phyloP scores from a whole-genome alignment of 1,284 basidiomycete genomes.

The Irpex sp. region DNA sequence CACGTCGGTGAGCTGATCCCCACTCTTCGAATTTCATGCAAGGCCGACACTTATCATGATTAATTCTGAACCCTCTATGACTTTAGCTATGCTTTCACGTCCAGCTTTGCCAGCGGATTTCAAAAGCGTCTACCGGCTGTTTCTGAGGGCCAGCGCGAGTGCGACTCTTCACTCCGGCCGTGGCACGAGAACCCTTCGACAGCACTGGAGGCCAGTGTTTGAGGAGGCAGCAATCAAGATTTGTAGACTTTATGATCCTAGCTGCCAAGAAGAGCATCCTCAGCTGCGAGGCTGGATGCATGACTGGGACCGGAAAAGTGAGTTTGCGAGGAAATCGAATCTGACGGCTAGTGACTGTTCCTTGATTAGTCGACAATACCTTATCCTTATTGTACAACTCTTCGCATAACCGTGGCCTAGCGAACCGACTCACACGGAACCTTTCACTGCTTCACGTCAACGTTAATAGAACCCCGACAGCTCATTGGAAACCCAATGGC shows the following conservation, averaged over 20 bases:
- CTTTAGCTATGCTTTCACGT: neutral
- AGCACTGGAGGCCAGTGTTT: conserved; percentile 55
- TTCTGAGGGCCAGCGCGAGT: conserved; percentile 50
- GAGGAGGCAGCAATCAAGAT: conserved; percentile 46
- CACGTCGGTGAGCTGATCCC: no score
- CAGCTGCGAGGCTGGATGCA: conserved; percentile 39
- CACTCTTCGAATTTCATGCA: no score
- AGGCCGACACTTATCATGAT: no score
- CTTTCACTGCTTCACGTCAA: neutral
- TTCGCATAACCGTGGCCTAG: conserved; percentile 52
- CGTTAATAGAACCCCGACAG: neutral
- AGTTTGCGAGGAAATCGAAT: conserved; percentile 8
- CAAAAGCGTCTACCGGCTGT: conserved; percentile 59
- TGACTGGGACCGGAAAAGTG: conserved; percentile 41
- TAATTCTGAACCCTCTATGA: neutral
- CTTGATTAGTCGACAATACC: conserved; percentile 50
- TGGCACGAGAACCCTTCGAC: conserved; percentile 38
- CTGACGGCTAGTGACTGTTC: neutral
- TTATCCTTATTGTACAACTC: conserved; percentile 52
- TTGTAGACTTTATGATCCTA: conserved; percentile 33
- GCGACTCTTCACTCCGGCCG: conserved; percentile 57
- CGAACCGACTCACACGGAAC: conserved; percentile 55
- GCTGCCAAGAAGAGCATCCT: conserved; percentile 25
- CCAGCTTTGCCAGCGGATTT: conserved; percentile 44
- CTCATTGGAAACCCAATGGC: neutral